Conservation (phyloP, 2,329 filamentous ascomycete genomes). For the Xylaria sp. region DNA sequence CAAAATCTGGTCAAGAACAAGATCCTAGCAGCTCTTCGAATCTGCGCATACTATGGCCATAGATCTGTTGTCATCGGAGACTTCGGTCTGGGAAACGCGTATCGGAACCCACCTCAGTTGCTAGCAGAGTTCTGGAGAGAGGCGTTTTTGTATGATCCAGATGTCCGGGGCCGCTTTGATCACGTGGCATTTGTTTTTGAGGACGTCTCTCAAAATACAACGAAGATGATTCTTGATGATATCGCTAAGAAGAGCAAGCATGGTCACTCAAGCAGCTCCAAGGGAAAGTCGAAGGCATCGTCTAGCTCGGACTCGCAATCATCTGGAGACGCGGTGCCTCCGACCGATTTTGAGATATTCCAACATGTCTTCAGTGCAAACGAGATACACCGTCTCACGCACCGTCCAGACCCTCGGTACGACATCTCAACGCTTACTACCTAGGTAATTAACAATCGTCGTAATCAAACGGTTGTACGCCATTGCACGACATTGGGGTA, state of each 20-base stretch:
- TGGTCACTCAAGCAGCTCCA: slow-evolving; percentile 43
- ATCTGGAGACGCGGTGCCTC: slow-evolving; percentile 37
- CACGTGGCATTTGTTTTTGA: slow-evolving; percentile 75
- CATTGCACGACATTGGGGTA: slow-evolving; percentile 45
- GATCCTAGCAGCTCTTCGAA: slow-evolving; percentile 75
- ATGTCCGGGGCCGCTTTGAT: slow-evolving; percentile 70
- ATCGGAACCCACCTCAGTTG: slow-evolving; percentile 73
- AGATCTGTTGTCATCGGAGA: slow-evolving; percentile 70
- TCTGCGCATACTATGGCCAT: slow-evolving; percentile 71
- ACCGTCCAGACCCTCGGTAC: slow-evolving; percentile 65
- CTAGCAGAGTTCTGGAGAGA: slow-evolving; percentile 75
- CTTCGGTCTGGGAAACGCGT: slow-evolving; percentile 72
- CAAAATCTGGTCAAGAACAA: slow-evolving; percentile 78
- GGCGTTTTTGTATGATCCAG: slow-evolving; percentile 70
- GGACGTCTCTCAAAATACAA: slow-evolving; percentile 64
- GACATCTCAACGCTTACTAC: slow-evolving; percentile 59
- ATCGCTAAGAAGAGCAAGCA: slow-evolving; percentile 63
- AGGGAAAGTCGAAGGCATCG: slow-evolving; percentile 49
- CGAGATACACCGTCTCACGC: slow-evolving; percentile 63
- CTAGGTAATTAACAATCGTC: slow-evolving; percentile 20
- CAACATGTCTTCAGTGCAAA: slow-evolving; percentile 61
- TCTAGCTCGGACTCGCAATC: slow-evolving; percentile 50
- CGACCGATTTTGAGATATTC: slow-evolving; percentile 65
- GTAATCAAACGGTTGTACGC: slow-evolving; percentile 40
- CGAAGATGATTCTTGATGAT: slow-evolving; percentile 65